Base-by-base conservation (phyloP, 148 eudicot species). In the Limonium bicolor region DNA sequence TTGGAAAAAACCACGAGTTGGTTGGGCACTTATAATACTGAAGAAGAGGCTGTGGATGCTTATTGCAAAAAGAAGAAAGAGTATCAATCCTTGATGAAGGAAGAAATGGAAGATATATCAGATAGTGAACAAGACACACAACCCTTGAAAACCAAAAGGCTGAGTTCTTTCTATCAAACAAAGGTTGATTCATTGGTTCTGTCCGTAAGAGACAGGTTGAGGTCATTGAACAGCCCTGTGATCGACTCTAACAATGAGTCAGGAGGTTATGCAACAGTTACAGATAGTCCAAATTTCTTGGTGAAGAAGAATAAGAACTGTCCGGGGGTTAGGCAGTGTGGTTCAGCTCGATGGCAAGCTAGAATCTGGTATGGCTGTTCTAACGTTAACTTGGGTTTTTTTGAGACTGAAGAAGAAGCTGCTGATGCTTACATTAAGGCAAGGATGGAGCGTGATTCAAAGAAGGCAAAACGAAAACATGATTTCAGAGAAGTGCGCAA, bases 331-430 rank as follows among this genome's bases (percentile, higher is more conserved):
- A 35, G 17, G 23, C 20, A 13, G 51, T 29, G 48, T 4, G 59
- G 49, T 16, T 10, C 61, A 6, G 65, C 64, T n/a, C 48, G 48
- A 18, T 65, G 44, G 45, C 60, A 49, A 27, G 70, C 41, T 35
- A 25, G 31, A 24, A 48, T 54, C 29, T 24, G 47, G 43, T 9
- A 49, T 40, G 56, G 60, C 3, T 26, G 11, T 12, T 7, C 37
- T 31, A 33, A 20, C 19, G 15, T 31, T 25, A 49, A 59, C 25
- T n/a, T 65, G 58, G 30, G 61, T 43, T 48, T 49, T 43, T 38
- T 17, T 23, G 2, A 3, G 7, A 38, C 41, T 38, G 9, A 6
- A 7, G 41, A 38, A 18, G 41, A 38, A n/a, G 41, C 41, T 1
- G 41, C 17, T 7, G 41, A 10, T 7, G 22, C 41, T 18, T 3